phyloP scores from a whole-genome alignment of 1,139 yeast species.

The Casaregolazyma lundiana region DNA sequence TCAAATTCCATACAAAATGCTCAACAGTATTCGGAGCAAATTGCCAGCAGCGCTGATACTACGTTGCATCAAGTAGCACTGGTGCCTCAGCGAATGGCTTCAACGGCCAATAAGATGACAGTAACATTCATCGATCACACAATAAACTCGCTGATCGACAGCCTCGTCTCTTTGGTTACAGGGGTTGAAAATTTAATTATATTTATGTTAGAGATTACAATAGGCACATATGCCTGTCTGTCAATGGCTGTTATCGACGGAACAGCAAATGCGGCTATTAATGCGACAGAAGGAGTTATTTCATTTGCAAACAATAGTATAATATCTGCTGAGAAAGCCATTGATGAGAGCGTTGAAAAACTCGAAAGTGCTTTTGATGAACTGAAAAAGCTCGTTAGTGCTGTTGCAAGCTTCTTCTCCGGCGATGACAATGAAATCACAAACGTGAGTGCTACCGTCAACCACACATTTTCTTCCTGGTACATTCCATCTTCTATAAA shows the following conservation, averaged over 20 bases:
- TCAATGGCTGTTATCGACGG: constrained; percentile 70
- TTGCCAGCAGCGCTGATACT: constrained; percentile 45
- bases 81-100: constrained; percentile 54
- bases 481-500: constrained; percentile 61
- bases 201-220: constrained; percentile 63
- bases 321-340: constrained; percentile 47
- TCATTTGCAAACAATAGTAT: constrained; percentile 58
- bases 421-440: constrained; percentile 38
- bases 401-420: constrained; percentile 52
- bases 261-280: constrained; percentile 65
- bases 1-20: constrained; percentile 21
- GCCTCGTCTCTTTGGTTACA: constrained; percentile 44
- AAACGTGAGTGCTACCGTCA: constrained; percentile 48
- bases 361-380: constrained; percentile 48
- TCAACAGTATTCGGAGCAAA: constrained; percentile 20
- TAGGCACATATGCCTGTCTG: constrained; percentile 86
- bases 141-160: constrained; percentile 41
- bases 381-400: constrained; percentile 36
- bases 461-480: constrained; percentile 52
- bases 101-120: constrained; percentile 50
- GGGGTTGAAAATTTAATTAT: constrained; percentile 56
- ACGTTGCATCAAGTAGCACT: constrained; percentile 42
- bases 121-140: constrained; percentile 44
- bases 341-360: constrained; percentile 53
- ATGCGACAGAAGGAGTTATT: constrained; percentile 62